Evolutionary conservation across 164 flowering plant genomes (phyloP), one percentile per base, ranked within the genome.

Genomic region (Kingdonia uniflora): DNA sequence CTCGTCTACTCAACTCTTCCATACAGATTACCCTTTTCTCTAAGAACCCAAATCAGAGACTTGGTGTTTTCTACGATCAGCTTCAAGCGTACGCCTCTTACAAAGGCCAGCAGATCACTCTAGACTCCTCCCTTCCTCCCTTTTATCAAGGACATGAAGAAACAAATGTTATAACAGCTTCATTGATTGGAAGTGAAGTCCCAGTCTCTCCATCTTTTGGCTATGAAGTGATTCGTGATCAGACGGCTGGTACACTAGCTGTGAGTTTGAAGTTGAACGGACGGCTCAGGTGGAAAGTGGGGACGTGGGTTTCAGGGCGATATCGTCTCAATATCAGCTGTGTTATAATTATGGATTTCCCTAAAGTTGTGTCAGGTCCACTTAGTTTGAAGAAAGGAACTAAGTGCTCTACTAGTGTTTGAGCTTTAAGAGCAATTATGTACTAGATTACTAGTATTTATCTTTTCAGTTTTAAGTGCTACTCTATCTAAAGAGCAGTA

Each of bases 261-360:
- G 35, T 84, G 46, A 66, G 48, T 15, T 11, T 84, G 17, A 79
- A 76, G 67, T 51, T 71, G 42, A 65, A 63, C 21, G 91, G 91
- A 5, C 51, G 58, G 68, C 57, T 84, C 3, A 55, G 83, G 39
- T 84, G 91, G 91, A 84, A 74, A 52, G 79, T 84, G 11, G 85
- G 87, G 25, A 73, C 75, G 19, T 84, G 82, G 84, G 84, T 79
- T 23, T 81, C 87, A 3, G 68, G 80, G 0, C 52, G 57, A 2
- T 72, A 79, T 51, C 63, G 65, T 46, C 40, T 81, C 29, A 69
- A 72, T 33, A 75, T 84, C 2, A 61, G 76, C 23, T 84, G 91
- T 56, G 47, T 51, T 37, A 23, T 63, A 3, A 24, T 57, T 24
- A 35, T 68, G 59, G 49, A n/a, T 54, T 57, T 52, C 11, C 61